Base-by-base conservation (phyloP, 1,284 basidiomycete species). In the Inonotus hispidus region DNA sequence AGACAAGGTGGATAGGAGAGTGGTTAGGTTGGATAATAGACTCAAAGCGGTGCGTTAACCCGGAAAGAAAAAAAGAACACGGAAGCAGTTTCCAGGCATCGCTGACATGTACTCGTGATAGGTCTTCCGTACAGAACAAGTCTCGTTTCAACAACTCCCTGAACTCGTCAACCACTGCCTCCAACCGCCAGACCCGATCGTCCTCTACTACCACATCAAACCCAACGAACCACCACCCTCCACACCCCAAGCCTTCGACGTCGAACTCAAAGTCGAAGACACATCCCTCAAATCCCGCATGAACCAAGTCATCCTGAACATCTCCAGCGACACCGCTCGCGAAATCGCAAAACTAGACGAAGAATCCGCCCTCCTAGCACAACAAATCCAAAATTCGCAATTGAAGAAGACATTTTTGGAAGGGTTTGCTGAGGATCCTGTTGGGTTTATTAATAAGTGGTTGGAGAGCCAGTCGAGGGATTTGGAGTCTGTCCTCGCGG, bases 211-310 rank as follows among this genome's bases (percentile, higher is more conserved):
- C 71, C 82, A 77, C 2, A 71, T 91, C 57, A 83, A 88, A 62
- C 88, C 85, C 0, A 70, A 75, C 11, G 65, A 76, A 16, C 79
- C 77, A 29, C 82, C 86, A 0, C 79, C 84, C 1, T 87, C 89
- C 49, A 77, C 83, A 41, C 83, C 85, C 1, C 74, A 79, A 66
- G 92, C 87, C 0, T 98, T 87, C 79, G 95, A 98, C 70, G 84
- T 96, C 23, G 92, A 96, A 60, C 75, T 98, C 21, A 95, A 94
- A 70, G 82, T 91, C 70, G 95, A 98, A 68, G 95, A 98, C 70
- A 78, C 83, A 11, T 73, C 74, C 0, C 72, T 92, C 62, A 95
- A 93, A 73, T 81, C 77, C 59, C 85, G 88, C 64, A 92, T 94
- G 86, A 80, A 79, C 59, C 74, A 82, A 2, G 85, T 90, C n/a